Conservation (phyloP, 352 stramenopile species). For the Phytopythium vexans region DNA sequence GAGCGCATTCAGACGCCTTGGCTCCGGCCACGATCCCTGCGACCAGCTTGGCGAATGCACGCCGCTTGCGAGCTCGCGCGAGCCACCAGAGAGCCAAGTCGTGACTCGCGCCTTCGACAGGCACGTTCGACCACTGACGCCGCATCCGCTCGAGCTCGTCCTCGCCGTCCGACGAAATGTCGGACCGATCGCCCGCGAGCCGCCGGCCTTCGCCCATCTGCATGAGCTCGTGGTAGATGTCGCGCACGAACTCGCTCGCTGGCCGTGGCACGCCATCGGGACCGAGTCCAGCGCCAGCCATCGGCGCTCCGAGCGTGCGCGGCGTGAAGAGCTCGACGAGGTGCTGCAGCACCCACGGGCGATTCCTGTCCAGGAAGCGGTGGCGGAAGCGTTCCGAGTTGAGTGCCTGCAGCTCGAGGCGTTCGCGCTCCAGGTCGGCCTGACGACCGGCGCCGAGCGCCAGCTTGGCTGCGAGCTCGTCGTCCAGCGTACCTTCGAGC, state of each 20-base stretch:
- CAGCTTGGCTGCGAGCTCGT: slow-evolving; percentile 94
- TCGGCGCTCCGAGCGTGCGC: slow-evolving; percentile 70
- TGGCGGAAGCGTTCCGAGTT: slow-evolving; percentile 97
- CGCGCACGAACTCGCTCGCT: slow-evolving; percentile 93
- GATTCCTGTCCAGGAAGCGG: slow-evolving; percentile 96
- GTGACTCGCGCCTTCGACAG: slow-evolving; percentile 75
- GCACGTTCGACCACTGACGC: slow-evolving; percentile 82
- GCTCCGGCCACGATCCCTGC: slow-evolving; percentile 71
- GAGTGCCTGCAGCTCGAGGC: slow-evolving; percentile 94
- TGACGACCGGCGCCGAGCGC: slow-evolving; percentile 92
- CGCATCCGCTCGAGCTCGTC: slow-evolving; percentile 89
- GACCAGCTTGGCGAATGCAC: slow-evolving; percentile 89
- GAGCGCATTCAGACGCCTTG: slow-evolving; percentile 82
- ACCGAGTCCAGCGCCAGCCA: slow-evolving; percentile 21
- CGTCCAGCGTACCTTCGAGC: slow-evolving; percentile 93
- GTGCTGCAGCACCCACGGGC: slow-evolving; percentile 96
- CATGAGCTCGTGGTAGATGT: slow-evolving; percentile 96
- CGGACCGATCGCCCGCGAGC: slow-evolving; percentile 83
- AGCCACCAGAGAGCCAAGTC: slow-evolving; percentile 94
- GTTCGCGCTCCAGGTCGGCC: slow-evolving; percentile 93
- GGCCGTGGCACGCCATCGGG: slow-evolving; percentile 72
- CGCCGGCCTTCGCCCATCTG: slow-evolving; percentile 89
- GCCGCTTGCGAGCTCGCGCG: slow-evolving; percentile 89
- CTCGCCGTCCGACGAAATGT: slow-evolving; percentile 92
- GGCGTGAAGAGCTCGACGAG: slow-evolving; percentile 95